Evolutionary conservation across 2,329 filamentous ascomycete genomes (phyloP).

Genomic region (Emericellopsis atlantica): DNA sequence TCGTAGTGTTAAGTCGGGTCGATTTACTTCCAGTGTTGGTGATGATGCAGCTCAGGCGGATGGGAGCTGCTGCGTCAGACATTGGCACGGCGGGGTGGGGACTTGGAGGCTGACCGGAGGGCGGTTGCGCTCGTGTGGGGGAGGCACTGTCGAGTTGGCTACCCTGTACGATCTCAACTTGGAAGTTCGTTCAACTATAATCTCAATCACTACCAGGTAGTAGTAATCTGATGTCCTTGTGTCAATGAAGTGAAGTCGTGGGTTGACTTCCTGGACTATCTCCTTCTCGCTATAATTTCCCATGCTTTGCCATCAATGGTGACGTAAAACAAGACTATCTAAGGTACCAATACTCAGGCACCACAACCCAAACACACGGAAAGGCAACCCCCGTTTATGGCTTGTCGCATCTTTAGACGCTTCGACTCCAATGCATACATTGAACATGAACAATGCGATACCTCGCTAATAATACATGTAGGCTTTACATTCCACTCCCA

Average conservation of each 20-base stretch:
- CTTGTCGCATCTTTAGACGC: too few relatives aligned
- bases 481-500: too few relatives aligned
- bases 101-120: not conserved
- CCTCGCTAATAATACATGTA: too few relatives aligned
- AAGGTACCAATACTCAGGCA: too few relatives aligned
- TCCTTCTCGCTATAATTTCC: too few relatives aligned
- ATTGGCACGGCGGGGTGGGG: not conserved
- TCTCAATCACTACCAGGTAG: too few relatives aligned
- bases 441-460: too few relatives aligned
- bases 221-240: not conserved
- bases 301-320: not conserved
- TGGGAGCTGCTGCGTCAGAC: slow-evolving; percentile 1
- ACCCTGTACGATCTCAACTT: not conserved
- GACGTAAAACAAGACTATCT: not conserved
- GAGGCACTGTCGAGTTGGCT: not conserved
- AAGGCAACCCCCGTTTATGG: too few relatives aligned
- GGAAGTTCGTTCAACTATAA: too few relatives aligned
- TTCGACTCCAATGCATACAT: too few relatives aligned
- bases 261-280: too few relatives aligned
- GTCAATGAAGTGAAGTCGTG: not conserved
- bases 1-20: not conserved
- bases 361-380: too few relatives aligned
- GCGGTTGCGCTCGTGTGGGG: not conserved
- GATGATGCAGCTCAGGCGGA: not conserved
- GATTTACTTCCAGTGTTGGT: slow-evolving; percentile 2